Evolutionary conservation across 768 basidiomycete genomes (phyloP).

Genomic region (Russula brevipes): DNA sequence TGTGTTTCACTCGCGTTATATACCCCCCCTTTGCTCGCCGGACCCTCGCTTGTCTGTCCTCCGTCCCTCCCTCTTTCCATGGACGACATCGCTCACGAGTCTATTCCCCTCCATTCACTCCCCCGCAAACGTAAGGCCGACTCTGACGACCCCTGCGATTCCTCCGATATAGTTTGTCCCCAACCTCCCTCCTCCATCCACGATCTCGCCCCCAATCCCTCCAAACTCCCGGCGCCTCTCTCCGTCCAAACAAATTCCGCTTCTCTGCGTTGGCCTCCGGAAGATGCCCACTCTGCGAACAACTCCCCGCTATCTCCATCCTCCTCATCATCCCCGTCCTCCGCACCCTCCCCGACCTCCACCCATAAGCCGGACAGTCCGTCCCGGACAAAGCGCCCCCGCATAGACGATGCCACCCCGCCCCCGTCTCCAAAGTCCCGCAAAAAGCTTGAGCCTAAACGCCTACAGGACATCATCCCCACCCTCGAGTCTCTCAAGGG

Average conservation of each 20-base stretch:
- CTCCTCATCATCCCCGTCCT: constrained; percentile 2
- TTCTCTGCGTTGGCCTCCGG: constrained; percentile 12
- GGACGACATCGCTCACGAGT: constrained; percentile 56
- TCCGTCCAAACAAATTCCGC: constrained; percentile 22
- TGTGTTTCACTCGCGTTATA: constrained; percentile 37
- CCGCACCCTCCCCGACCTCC: constrained; percentile 9
- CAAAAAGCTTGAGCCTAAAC: constrained; percentile 20
- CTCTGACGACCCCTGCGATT: constrained; percentile 36
- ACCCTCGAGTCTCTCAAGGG: constrained; percentile 25
- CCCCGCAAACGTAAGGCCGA: constrained; percentile 66
- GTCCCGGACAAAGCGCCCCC: constrained; percentile 24
- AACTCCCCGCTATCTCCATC: constrained; percentile 18
- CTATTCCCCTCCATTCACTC: constrained; percentile 43
- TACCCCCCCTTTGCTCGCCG: constrained; percentile 27
- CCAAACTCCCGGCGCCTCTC: constrained; percentile 21
- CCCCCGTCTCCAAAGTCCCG: constrained; percentile 17
- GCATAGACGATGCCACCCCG: constrained; percentile 13
- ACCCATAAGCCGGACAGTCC: constrained; percentile 22
- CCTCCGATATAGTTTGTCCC: constrained; percentile 16
- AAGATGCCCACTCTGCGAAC: constrained; percentile 8
- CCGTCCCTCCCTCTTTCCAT: constrained; percentile 35
- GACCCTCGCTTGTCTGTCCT: constrained; percentile 24
- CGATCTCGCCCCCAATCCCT: constrained; percentile 14
- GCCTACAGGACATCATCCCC: constrained; percentile 19
- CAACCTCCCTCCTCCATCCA: constrained; percentile 10